Conservation (phyloP, 495 filamentous ascomycete species). For the Bryoglossum gracile region DNA sequence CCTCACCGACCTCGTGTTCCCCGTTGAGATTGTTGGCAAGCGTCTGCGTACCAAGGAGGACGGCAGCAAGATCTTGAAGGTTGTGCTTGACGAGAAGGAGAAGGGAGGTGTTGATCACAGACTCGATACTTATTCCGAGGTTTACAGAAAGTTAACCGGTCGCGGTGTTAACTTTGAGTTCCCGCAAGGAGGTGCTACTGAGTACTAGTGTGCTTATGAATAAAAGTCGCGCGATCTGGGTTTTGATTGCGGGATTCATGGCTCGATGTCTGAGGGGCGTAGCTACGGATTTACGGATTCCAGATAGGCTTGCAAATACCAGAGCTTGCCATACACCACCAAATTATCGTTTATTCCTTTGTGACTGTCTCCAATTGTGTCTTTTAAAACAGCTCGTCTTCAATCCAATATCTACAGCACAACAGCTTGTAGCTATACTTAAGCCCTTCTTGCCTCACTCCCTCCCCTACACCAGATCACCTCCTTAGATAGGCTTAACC, state of each 20-base stretch:
- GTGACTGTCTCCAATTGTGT: background rate
- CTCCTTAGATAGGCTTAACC: too few relatives aligned
- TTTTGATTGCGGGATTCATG: background rate
- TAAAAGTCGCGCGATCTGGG: constrained; percentile 17
- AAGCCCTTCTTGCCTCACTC: too few relatives aligned
- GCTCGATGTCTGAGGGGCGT: constrained; percentile 18
- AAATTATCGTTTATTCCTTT: background rate
- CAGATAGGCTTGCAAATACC: constrained; percentile 15
- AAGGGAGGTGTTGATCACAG: constrained; percentile 95
- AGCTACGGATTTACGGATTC: constrained; percentile 14
- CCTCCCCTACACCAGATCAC: too few relatives aligned
- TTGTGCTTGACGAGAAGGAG: constrained; percentile 99
- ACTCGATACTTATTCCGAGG: constrained; percentile 97
- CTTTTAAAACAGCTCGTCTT: too few relatives aligned
- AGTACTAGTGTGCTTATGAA: constrained; percentile 55
- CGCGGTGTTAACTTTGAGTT: constrained; percentile 95
- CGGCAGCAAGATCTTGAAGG: constrained; percentile 93
- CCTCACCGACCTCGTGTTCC: constrained; percentile 93
- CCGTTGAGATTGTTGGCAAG: constrained; percentile 99
- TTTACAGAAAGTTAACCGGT: constrained; percentile 93
- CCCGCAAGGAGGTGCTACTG: constrained; percentile 66
- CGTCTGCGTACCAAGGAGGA: constrained; percentile 93
- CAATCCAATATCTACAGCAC: too few relatives aligned
- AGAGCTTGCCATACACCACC: constrained; percentile 14
- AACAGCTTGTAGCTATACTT: too few relatives aligned